Evolutionary conservation across 1,284 basidiomycete species (phyloP), one percentile per base, ranked within the genome.

Genomic region (Rhodotorula sp.): DNA sequence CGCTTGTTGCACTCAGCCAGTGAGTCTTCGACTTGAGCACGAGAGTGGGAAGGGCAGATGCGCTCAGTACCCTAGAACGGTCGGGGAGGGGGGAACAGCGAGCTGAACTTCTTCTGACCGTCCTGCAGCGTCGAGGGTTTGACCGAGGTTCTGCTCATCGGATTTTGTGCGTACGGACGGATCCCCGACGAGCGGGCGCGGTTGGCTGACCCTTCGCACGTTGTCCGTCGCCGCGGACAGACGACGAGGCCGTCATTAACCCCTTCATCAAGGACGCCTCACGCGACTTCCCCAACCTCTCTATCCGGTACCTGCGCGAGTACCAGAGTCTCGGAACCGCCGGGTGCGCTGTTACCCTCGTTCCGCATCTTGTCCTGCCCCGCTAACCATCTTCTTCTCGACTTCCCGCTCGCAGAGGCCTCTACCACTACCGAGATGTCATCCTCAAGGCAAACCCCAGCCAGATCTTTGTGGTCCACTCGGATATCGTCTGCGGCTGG

Each of bases 381-480:
- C 6, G 26, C 55, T 34, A 9, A 53, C 47, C 40, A 15, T 13
- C 40, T 44, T 44, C 20, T 22, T 28, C 22, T 15, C 20, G 44
- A 55, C 26, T 62, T 15, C 26, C 26, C 28, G 13, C 6, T 26
- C 18, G 22, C 68, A 75, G 69, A 62, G 76, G 70, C 24, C 62
- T 76, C 50, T 78, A 75, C 73, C 76, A 77, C 70, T 77, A 70
- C 65, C 80, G 83, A 65, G 83, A 84, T 77, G 78, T 81, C 16
- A 83, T 84, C 73, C 80, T 83, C 51, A 80, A 81, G 60, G 78
- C 77, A 71, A 80, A 70, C 59, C 82, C 83, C 7, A 78, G 81
- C 68, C 79, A 83, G 77, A 81, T 84, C 77, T 84, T 83, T 74
- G 83, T 84, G 74, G 80, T 83, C 74, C 83, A 84, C 77, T 82